These are phyloP conservation scores for Forsythia suspensa DNA, from an alignment of 257 asterid genomes.

Conservation along the genomic window DNA sequence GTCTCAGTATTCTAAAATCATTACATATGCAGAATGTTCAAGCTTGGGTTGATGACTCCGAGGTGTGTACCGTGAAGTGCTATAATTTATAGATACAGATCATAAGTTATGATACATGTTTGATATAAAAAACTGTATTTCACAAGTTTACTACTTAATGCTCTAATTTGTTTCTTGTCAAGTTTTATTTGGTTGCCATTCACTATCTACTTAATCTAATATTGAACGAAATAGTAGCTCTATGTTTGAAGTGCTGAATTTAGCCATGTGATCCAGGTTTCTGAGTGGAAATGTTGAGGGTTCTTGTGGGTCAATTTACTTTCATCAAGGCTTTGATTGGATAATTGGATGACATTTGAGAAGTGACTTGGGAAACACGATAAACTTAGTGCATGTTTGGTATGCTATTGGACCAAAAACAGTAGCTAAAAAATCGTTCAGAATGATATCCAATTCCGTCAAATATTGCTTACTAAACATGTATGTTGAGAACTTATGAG, in stretches of 20 bases:
- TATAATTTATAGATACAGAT: slow-evolving; percentile 32
- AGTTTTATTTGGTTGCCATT: background rate
- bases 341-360: no score
- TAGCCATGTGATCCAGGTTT: background rate
- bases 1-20: slow-evolving; percentile 5
- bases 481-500: background rate
- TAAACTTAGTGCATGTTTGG: no score
- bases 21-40: slow-evolving; percentile 23
- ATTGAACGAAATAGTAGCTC: background rate
- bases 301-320: background rate
- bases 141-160: background rate
- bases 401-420: no score
- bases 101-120: background rate
- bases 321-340: background rate
- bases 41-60: slow-evolving; percentile 24
- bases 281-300: background rate
- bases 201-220: background rate
- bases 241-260: background rate
- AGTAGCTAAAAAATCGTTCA: no score
- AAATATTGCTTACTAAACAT: no score
- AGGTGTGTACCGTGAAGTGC: slow-evolving; percentile 26
- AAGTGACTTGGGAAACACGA: no score
- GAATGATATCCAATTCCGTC: no score
- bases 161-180: background rate
- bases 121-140: background rate